Base-by-base conservation (phyloP, 2,329 filamentous ascomycete species). In the Fusarium clavum region DNA sequence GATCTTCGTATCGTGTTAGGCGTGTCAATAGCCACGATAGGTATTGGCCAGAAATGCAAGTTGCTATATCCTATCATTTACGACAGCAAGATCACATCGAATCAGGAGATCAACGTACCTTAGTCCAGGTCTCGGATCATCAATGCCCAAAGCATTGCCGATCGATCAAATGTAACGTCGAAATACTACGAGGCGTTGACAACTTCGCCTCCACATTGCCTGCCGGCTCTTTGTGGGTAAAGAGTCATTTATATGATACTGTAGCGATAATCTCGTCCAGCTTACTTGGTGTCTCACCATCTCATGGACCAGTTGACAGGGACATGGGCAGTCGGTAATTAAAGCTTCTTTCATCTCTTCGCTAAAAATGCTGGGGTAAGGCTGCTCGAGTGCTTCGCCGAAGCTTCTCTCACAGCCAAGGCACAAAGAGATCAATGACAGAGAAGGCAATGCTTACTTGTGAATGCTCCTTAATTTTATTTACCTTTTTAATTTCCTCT, bases 1-100 rank as follows among this genome's bases (percentile, higher is more conserved):
- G 30, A 51, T 25, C 13, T 43, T 34, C 32, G 14, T 41, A 43
- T 41, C 25, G 25, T 32, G 53, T 27, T 44, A 22, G 45, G 61
- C 53, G 64, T 59, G 22, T 30, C 16, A 27, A 59, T 64, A n/a
- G 48, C 22, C 32, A 32, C 52, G 40, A n/a, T 18, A 52, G 24
- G 45, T 24, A 60, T 64, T 65, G 61, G 45, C 9, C 38, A 29
- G 16, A 40, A n/a, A 51, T 41, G 8, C 18, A 29, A 18, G 25
- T 12, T 56, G 40, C 44, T 53, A 20, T 25, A n/a, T 34, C 27
- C 46, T 67, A 45, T 67, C 62, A 57, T 62, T 67, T 67, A 51
- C 57, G 68, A 70, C 24, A 32, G 30, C 9, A 13, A 49, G 48
- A 66, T 61, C 38, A 55, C 55, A 56, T 56, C 60, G 46, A 43